phyloP scores from a whole-genome alignment of 768 basidiomycete species.

The Phylloporus rhodoxanthus region DNA sequence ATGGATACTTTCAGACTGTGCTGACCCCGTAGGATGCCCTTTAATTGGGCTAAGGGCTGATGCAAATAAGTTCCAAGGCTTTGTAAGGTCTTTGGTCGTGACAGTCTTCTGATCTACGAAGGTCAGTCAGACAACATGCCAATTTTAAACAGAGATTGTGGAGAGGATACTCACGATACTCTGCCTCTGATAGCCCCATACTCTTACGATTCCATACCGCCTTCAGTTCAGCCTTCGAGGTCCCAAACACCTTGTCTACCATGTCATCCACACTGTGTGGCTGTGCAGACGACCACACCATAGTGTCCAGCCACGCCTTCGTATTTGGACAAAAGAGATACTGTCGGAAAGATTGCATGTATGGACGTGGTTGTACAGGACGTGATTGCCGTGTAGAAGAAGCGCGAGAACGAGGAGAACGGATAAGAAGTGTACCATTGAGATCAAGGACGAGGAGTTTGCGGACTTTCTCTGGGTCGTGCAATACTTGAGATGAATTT shows the following conservation, averaged over 20 bases:
- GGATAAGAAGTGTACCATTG: slow-evolving; percentile 64
- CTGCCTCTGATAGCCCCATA: slow-evolving; percentile 52
- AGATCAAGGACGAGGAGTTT: slow-evolving; percentile 69
- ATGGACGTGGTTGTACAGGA: slow-evolving; percentile 56
- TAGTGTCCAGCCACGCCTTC: slow-evolving; percentile 68
- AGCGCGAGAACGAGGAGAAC: slow-evolving; percentile 33
- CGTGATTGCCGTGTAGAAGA: slow-evolving; percentile 26
- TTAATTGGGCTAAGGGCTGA: not conserved
- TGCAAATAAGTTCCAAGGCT: slow-evolving; percentile 53
- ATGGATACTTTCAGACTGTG: slow-evolving; percentile 22
- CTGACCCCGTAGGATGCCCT: not conserved
- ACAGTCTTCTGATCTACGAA: slow-evolving; percentile 18
- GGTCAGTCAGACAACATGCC: not conserved
- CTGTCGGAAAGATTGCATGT: slow-evolving; percentile 51
- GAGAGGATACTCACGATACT: slow-evolving; percentile 57
- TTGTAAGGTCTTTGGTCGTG: slow-evolving; percentile 73
- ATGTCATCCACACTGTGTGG: slow-evolving; percentile 73
- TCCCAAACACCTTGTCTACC: slow-evolving; percentile 58
- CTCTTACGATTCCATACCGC: slow-evolving; percentile 80
- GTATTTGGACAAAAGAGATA: slow-evolving; percentile 62
- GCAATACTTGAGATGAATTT: slow-evolving; percentile 23
- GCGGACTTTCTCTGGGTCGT: slow-evolving; percentile 30
- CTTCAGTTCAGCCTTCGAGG: slow-evolving; percentile 36
- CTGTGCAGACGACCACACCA: slow-evolving; percentile 88
- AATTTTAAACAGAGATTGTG: not conserved